Percentiles rank a stretch among this genome's conserved stretches.
phyloP scores from a whole-genome alignment of 306 rosid species.

The Vicia villosa region DNA sequence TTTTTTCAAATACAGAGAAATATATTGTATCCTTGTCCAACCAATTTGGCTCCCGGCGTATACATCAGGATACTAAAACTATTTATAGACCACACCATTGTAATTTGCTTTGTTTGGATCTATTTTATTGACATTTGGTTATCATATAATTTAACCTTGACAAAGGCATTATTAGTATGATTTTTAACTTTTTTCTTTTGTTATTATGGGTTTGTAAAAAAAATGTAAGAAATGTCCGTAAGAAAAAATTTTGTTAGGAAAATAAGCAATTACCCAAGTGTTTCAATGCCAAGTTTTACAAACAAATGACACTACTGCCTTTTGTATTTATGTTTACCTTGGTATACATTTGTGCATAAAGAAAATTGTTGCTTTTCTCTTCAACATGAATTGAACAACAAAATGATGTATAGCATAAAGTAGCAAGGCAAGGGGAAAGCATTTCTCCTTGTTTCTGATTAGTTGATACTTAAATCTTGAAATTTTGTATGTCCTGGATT shows the following conservation, averaged over 20 bases:
- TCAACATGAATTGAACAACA: conserved; percentile 6
- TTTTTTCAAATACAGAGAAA: not conserved
- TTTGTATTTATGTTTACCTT: conserved; percentile 15
- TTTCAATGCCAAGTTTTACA: conserved; percentile 23
- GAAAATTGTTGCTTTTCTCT: not conserved
- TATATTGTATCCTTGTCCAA: conserved; percentile 5
- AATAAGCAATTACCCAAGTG: conserved; percentile 25
- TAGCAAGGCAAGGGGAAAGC: not conserved
- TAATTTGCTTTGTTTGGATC: conserved; percentile 15
- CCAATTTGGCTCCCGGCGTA: conserved; percentile 8
- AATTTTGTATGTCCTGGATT: not conserved
- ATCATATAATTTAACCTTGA: not conserved
- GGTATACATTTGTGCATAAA: not conserved
- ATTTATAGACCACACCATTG: not conserved
- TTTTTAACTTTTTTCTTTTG: too few species aligned
- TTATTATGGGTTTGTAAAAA: not conserved
- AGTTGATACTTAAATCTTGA: not conserved
- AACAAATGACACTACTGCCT: conserved; percentile 2
- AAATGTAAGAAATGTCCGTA: not conserved
- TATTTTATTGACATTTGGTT: not conserved
- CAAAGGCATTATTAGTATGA: not conserved
- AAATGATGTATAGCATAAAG: not conserved
- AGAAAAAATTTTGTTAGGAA: not conserved
- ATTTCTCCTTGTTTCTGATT: conserved; percentile 1
- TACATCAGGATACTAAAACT: not conserved